Base-by-base conservation (phyloP, 2,329 filamentous ascomycete species). In the Phyllosticta citrichinensis region DNA sequence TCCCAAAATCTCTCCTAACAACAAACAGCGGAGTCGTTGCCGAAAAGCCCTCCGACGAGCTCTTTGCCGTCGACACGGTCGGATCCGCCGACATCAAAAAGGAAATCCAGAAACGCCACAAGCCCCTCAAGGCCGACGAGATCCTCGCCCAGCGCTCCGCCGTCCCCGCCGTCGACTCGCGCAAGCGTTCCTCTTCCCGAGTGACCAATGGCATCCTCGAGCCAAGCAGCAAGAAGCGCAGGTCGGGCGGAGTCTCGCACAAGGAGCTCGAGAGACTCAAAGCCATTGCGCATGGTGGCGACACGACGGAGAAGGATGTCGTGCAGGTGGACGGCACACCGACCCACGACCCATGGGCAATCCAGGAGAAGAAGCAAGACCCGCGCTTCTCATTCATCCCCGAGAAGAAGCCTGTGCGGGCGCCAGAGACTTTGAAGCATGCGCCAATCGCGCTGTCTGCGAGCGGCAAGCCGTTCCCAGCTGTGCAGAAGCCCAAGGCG, bases 61-160 rank as follows among this genome's bases (percentile, higher is more conserved):
- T 99, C 62, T 99, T 97, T 78, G 82, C 85, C 35, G 76, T 97
- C 69, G 94, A 97, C 71, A 84, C 85, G 1, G 79, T 80, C 56
- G 90, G 92, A 63, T 87, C 91, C 68, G 76, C 80, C 56, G 77
- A 82, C 58, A 83, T 91, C 63, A 79, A 83, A 61, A 87, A 86
- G 70, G 76, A 82, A 64, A 80, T 85, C 68, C 80, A 84, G 64
- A 88, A 87, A 71, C 77, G 79, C 65, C 84, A 86, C 71, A 97
- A 96, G 77, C 81, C 83, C 5, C 83, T 99, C 66, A 96, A 91
- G 75, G 86, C 87, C 65, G 93, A 99, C 71, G 89, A 97, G 71
- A 97, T 99, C 65, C 86, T 99, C 67, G 86, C 88, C 30, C 82
- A 87, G 69, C 87, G 94, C 64, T 97, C 92, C 40, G 86, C 86